Conservation (phyloP, 139 green algal species). For the Cymbomonas tetramitiformis region DNA sequence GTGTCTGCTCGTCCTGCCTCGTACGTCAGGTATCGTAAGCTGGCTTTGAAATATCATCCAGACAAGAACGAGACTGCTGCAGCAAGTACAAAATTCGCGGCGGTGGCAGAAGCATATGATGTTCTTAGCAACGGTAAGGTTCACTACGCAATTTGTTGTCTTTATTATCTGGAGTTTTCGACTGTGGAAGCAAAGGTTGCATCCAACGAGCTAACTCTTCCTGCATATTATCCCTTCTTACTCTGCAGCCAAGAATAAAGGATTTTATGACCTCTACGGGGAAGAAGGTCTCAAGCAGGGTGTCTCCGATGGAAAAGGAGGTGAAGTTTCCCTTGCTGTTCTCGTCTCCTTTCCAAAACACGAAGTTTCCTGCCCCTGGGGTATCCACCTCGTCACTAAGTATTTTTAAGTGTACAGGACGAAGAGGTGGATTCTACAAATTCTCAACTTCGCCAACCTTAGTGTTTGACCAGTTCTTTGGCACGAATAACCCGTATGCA, state of each 20-base stretch:
- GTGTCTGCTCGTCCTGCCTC: neutral
- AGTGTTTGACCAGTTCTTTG: conserved; percentile 55
- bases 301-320: conserved; percentile 26
- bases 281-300: conserved; percentile 55
- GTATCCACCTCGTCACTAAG: no score
- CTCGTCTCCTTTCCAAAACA: no score
- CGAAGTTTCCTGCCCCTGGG: no score
- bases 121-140: conserved; percentile 53
- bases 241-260: conserved; percentile 45
- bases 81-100: conserved; percentile 33
- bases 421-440: conserved; percentile 14
- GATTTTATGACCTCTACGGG: conserved; percentile 52
- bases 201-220: no score
- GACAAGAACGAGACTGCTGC: conserved; percentile 31
- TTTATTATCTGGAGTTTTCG: no score
- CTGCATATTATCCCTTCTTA: neutral
- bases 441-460: conserved; percentile 20
- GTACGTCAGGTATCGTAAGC: conserved; percentile 30
- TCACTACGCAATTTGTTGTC: no score
- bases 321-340: no score
- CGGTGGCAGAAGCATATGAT: conserved; percentile 54
- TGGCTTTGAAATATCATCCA: conserved; percentile 54
- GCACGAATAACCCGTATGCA: conserved; percentile 62
- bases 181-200: no score
- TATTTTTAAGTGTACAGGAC: no score